Evolutionary conservation across 257 asterid genomes (phyloP).

Genomic region (Nicotiana noctiflora): DNA sequence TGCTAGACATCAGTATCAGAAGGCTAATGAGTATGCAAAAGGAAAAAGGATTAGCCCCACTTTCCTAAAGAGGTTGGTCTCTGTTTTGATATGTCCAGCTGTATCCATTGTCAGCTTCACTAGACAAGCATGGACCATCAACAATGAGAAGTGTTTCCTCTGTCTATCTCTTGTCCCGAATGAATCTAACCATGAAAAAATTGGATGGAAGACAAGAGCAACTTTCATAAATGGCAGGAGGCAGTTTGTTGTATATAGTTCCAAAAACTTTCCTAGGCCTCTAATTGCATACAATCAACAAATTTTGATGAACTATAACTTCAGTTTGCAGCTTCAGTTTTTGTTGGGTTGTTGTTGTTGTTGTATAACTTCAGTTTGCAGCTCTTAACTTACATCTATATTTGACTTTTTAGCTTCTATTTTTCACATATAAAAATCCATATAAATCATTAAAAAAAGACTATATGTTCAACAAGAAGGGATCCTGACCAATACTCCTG

Average conservation of each 20-base stretch:
- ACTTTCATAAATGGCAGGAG: background rate
- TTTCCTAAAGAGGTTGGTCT: background rate
- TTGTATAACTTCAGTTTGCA: background rate
- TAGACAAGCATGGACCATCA: background rate
- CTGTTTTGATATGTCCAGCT: background rate
- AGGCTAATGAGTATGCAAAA: background rate
- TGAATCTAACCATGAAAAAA: background rate
- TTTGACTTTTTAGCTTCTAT: background rate
- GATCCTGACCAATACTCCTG: constrained; percentile 21
- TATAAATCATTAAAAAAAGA: background rate
- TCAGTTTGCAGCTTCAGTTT: constrained; percentile 7
- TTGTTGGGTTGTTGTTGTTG: too few species aligned
- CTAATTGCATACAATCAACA: background rate
- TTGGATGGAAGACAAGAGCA: background rate
- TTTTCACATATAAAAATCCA: background rate
- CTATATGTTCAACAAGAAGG: background rate
- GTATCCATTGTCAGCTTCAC: background rate
- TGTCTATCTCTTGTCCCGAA: background rate
- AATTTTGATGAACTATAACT: background rate
- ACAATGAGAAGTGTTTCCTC: background rate
- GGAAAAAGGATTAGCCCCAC: background rate
- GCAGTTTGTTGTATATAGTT: background rate
- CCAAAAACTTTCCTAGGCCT: background rate
- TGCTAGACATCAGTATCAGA: background rate
- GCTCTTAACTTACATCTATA: background rate